Evolutionary conservation across 2,329 filamentous ascomycete species (phyloP), one percentile per base, ranked within the genome.

Genomic region (Aspergillus terreus): DNA sequence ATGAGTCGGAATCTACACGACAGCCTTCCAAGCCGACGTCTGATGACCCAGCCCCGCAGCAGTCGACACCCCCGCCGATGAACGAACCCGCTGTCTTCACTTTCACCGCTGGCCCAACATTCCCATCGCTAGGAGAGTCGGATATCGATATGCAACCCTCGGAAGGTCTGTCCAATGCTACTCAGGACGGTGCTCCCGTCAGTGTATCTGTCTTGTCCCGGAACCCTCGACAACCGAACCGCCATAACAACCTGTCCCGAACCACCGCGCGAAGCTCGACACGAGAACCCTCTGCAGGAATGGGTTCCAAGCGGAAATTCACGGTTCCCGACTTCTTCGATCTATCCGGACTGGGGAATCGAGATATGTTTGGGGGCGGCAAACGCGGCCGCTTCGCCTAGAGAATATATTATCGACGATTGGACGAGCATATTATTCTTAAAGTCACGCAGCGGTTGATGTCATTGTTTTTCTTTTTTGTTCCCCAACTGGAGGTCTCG

Each of bases 311-410:
- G 64, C 68, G 76, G 51, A 77, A 76, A 61, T 64, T 73, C 46
- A 68, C 71, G 15, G 71, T 78, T 44, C 71, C 70, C 3, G 76
- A 78, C 43, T 78, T 78, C 57, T 78, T 78, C 53, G 76, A 78
- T 55, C 58, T 79, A 17, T 76, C 75, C 2, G 74, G 70, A 44
- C 58, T 77, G 46, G 69, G 71, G 15, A 73, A 73, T 44, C 66
- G 69, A 51, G 76, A 78, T 58, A 64, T 67, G 36, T 68, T 68
- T 54, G 73, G 73, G 51, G 71, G 74, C n/a, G 71, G 71, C 44
- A 79, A 79, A 65, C 69, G 75, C 45, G 72, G 76, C 36, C 72
- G 76, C 46, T 73, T 76, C 56, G 68, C 67, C 58, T 77, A 68
- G 65, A 53, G 32, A 50, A 58, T 61, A 63, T 57, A 58, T 59